These are phyloP conservation scores for Amylostereum areolatum DNA, from an alignment of 1,284 basidiomycete species.

Conservation along the genomic window DNA sequence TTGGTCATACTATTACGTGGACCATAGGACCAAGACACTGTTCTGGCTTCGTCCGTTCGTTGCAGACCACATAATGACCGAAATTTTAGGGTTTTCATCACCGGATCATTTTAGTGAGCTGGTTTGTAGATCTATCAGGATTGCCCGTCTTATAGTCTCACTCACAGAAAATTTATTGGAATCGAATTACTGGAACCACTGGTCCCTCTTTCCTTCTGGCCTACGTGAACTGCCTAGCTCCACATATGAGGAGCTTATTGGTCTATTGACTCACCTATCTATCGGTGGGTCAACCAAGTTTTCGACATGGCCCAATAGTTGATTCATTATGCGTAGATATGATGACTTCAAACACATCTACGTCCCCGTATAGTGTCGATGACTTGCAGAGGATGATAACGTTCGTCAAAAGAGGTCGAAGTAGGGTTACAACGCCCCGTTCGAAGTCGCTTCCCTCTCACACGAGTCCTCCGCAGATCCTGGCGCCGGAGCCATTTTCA, in stretches of 20 bases:
- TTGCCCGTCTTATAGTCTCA: too few species aligned
- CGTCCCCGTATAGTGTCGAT: background rate
- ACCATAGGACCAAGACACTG: conserved; percentile 17
- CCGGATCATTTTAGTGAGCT: conserved; percentile 19
- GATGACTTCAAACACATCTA: background rate
- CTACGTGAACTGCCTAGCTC: too few species aligned
- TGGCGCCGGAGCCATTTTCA: background rate
- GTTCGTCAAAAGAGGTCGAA: background rate
- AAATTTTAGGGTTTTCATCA: conserved; percentile 14
- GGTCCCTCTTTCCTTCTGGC: too few species aligned
- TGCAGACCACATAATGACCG: conserved; percentile 11
- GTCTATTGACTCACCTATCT: too few species aligned
- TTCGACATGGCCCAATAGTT: too few species aligned
- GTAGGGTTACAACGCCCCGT: too few species aligned
- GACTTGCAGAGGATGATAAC: background rate
- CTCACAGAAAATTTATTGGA: too few species aligned
- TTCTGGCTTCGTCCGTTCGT: conserved; percentile 23
- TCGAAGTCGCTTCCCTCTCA: too few species aligned
- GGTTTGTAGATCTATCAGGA: background rate
- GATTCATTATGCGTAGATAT: background rate
- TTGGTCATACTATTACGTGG: conserved; percentile 23
- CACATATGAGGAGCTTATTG: too few species aligned
- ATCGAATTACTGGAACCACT: too few species aligned
- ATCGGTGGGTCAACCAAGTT: too few species aligned
- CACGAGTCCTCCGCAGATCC: background rate